Base-by-base conservation (phyloP, 345 rosid species). In the Geranium rotundifolium region DNA sequence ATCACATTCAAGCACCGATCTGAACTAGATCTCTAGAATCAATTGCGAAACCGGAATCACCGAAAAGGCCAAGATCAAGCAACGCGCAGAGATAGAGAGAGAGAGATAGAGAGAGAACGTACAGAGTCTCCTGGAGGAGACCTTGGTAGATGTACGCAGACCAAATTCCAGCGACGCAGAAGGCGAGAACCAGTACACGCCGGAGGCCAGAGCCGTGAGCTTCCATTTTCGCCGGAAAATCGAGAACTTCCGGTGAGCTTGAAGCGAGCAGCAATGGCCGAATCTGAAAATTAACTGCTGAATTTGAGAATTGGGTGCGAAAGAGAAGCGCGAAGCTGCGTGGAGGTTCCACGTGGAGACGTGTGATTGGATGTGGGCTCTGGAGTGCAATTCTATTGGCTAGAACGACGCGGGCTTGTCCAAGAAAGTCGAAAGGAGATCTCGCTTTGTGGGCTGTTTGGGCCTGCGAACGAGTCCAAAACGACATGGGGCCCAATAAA, bases 121-220 rank as follows among this genome's bases (percentile, higher is more conserved):
- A 92, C 99, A 90, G 73, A 37, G 91, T 93, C 64, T 93, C 99
- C 61, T 93, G 99, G 58, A 93, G 95, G 74, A 90, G 63, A 59
- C 99, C 99, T 80, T 90, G 99, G 74, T 93, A 93, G 63, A 93
- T 86, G 65, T 93, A 93, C 13, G 97, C 96, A 52, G 97, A 68
- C 97, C 99, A 90, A 74, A 93, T 90, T 71, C 99, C 97, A 66
- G 91, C 83, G 68, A 90, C 88, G 76, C 99, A 93, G 66, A 93
- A 86, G 5, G 86, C 82, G 67, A 93, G 67, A 62, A 89, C 62
- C 17, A 90, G 46, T 34, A 82, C 70, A 46, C 96, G 85, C 73
- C 83, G 85, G 76, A 87, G 70, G 39, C 97, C 87, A 63, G 84
- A 63, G 23, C 87, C 88, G 31, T 84, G 91, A 70, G 77, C 82